Evolutionary conservation across 116 monocot species (phyloP).

Genomic region (Cymodocea nodosa): DNA sequence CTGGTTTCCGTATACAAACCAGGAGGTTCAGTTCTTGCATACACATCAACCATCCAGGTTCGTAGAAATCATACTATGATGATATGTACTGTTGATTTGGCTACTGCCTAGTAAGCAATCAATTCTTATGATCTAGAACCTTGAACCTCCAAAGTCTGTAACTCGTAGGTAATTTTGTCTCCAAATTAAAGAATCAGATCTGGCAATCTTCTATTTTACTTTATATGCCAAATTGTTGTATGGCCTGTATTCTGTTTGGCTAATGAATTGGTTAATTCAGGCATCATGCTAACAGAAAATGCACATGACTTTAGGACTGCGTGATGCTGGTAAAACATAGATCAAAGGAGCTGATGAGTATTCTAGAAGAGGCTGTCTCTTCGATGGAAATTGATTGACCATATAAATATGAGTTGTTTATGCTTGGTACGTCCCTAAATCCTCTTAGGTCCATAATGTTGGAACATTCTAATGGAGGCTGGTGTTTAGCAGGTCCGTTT

Average conservation of each 20-base stretch:
- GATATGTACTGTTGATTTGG: background rate
- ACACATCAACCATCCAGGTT: slow-evolving; percentile 53
- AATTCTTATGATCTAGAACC: background rate
- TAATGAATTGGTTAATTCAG: background rate
- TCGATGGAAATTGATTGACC: slow-evolving; percentile 46
- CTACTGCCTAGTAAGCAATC: background rate
- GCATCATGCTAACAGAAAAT: background rate
- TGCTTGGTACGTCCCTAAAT: too few relatives aligned
- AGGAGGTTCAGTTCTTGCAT: slow-evolving; percentile 53
- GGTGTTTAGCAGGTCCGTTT: too few relatives aligned
- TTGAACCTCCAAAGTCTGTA: too few relatives aligned
- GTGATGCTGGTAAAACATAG: slow-evolving; percentile 35
- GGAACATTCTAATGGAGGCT: too few relatives aligned
- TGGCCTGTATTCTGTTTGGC: background rate
- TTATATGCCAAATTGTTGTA: too few relatives aligned
- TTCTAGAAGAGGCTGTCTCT: slow-evolving; percentile 44
- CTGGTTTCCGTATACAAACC: slow-evolving; percentile 66
- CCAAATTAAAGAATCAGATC: too few relatives aligned
- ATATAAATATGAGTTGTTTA: background rate
- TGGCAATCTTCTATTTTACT: too few relatives aligned
- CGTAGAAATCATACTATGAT: background rate
- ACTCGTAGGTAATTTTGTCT: too few relatives aligned
- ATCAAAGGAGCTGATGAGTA: slow-evolving; percentile 32
- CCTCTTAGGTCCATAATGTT: too few relatives aligned
- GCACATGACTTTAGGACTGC: slow-evolving; percentile 39